phyloP scores from a whole-genome alignment of 2,329 filamentous ascomycete genomes.

The Claviceps humidiphila region DNA sequence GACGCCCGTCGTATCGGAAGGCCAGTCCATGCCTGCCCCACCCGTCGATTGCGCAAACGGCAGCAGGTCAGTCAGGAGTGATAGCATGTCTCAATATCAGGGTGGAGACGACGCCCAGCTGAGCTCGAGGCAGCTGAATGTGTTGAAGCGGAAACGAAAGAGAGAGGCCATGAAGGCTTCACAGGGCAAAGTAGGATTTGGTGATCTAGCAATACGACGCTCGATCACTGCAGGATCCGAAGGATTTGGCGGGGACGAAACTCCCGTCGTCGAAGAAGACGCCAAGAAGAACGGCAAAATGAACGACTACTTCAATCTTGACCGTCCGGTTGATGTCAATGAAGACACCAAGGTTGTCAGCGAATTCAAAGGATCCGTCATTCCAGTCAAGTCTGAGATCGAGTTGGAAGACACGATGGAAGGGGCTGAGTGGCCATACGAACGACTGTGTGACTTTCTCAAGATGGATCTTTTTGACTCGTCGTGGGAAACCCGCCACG shows the following conservation, averaged over 20 bases:
- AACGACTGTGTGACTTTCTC: slow-evolving; percentile 85
- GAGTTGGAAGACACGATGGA: slow-evolving; percentile 65
- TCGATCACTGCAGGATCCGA: slow-evolving; percentile 49
- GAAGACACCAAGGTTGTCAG: slow-evolving; percentile 87
- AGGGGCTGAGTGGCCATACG: slow-evolving; percentile 84
- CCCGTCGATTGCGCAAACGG: slow-evolving; percentile 29
- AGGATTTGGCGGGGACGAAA: slow-evolving; percentile 46
- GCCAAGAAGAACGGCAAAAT: slow-evolving; percentile 49
- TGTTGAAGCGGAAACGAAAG: slow-evolving; percentile 88
- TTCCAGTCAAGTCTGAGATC: slow-evolving; percentile 76
- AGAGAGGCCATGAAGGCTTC: slow-evolving; percentile 75
- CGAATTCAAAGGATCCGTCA: slow-evolving; percentile 78
- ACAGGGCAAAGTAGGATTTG: slow-evolving; percentile 75
- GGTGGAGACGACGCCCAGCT: slow-evolving; percentile 54
- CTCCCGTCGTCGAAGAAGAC: slow-evolving; percentile 37
- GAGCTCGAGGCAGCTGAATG: slow-evolving; percentile 88
- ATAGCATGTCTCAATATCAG: slow-evolving; percentile 26
- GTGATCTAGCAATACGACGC: slow-evolving; percentile 65
- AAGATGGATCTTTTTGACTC: slow-evolving; percentile 88
- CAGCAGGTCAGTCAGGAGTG: slow-evolving; percentile 19
- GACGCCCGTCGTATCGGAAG: slow-evolving; percentile 43
- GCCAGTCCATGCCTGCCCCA: slow-evolving; percentile 26
- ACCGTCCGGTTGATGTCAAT: slow-evolving; percentile 62
- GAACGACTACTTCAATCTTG: slow-evolving; percentile 81
- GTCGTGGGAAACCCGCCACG: slow-evolving; percentile 90